phyloP scores from a whole-genome alignment of 345 rosid species.

The Citrus reticulata region DNA sequence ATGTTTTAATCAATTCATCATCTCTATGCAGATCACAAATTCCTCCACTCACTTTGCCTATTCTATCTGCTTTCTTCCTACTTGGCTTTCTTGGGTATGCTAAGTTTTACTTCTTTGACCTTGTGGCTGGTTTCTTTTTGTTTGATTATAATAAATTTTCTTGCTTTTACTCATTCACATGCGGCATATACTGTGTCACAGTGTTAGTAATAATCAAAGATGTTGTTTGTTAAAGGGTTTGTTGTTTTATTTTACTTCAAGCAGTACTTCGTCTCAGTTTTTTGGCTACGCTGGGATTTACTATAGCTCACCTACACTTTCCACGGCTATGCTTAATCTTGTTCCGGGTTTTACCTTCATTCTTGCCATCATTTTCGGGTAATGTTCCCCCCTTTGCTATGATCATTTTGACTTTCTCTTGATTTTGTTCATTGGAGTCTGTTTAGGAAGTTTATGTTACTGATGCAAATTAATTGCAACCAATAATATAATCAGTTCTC shows the following conservation, averaged over 20 bases:
- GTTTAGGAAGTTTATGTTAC: not conserved
- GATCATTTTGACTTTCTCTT: not conserved
- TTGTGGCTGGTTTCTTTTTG: not conserved
- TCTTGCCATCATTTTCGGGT: constrained; percentile 48
- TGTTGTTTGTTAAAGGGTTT: not conserved
- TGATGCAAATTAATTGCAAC: not conserved
- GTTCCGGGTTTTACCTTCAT: constrained; percentile 48
- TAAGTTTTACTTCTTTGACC: not conserved
- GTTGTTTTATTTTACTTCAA: not conserved
- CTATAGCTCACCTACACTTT: constrained; percentile 50
- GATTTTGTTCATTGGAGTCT: not conserved
- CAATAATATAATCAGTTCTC: too few species aligned
- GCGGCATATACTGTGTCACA: not conserved
- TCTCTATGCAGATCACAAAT: constrained; percentile 36
- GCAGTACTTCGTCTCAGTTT: constrained; percentile 32
- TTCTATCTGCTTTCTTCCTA: constrained; percentile 42
- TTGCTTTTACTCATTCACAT: not conserved
- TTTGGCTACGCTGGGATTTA: constrained; percentile 41
- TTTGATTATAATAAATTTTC: not conserved
- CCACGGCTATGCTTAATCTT: constrained; percentile 50
- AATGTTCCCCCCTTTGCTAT: not conserved
- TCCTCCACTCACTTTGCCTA: constrained; percentile 43
- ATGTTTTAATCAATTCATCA: not conserved
- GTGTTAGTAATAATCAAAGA: not conserved
- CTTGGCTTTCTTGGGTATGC: constrained; percentile 54